phyloP scores from a whole-genome alignment of 2,329 filamentous ascomycete species.

The Aphanoascus verrucosus region DNA sequence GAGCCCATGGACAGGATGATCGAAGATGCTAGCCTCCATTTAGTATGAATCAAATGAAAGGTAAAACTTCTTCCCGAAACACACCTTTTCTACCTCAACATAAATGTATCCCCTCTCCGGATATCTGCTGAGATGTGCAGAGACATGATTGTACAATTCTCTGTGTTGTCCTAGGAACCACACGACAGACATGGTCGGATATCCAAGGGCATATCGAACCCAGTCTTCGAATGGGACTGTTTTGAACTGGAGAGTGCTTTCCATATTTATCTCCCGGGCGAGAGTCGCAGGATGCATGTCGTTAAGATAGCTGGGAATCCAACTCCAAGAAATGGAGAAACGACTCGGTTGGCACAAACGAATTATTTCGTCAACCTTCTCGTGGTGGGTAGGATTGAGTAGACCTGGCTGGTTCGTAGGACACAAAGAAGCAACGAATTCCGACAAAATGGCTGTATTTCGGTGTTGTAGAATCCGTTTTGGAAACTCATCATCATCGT shows the following conservation, averaged over 20 bases:
- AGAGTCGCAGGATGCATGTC: conserved; percentile 21
- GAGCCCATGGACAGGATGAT: conserved; percentile 29
- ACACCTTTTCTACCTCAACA: conserved; percentile 29
- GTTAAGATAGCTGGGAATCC: conserved; percentile 25
- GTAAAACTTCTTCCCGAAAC: not conserved
- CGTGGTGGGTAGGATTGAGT: conserved; percentile 25
- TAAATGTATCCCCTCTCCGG: conserved; percentile 27
- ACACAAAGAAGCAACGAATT: conserved; percentile 25
- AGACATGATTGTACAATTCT: conserved; percentile 26
- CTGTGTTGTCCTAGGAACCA: conserved; percentile 34
- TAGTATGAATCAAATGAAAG: not conserved
- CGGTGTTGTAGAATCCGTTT: conserved; percentile 28
- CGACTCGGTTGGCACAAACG: conserved; percentile 23
- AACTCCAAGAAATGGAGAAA: conserved; percentile 26
- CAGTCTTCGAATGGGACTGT: conserved; percentile 32
- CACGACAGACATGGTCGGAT: conserved; percentile 25
- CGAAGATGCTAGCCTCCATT: conserved; percentile 25
- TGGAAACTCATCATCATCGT: conserved; percentile 27
- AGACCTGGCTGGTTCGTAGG: conserved; percentile 23
- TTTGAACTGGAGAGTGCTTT: conserved; percentile 33
- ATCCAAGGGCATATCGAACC: conserved; percentile 31
- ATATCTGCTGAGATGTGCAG: conserved; percentile 24
- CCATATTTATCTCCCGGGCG: conserved; percentile 28
- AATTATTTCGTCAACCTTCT: conserved; percentile 34
- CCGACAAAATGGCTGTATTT: conserved; percentile 25